Evolutionary conservation across 1,284 basidiomycete species (phyloP), one percentile per base, ranked within the genome.

Genomic region (Ceratobasidium sp.): DNA sequence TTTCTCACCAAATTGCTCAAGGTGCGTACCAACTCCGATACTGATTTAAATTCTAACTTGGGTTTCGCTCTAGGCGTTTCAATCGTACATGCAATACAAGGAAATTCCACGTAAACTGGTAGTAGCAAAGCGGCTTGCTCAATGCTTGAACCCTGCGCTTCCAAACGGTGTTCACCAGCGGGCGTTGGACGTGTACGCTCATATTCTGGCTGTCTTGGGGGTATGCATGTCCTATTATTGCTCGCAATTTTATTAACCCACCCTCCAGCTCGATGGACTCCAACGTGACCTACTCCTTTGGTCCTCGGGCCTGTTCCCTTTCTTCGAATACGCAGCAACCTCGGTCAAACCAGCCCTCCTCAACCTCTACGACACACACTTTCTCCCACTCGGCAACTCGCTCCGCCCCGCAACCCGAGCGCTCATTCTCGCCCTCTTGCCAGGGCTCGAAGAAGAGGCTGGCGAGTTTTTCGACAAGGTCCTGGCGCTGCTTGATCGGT

Each of bases 401-500:
- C 83, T 99, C 17, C 87, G 96, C 22, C 95, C 96, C 5, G 84
- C 94, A 32, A 94, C 93, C 81, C 98, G 96, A 76, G 92, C 96
- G 0, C 90, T 99, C 76, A 93, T 98, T 55, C 84, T 99, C 49
- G 93, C 96, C 0, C 78, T 99, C 20, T 84, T 99, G 4, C 96
- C 97, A 0, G 96, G 95, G 0, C 81, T 98, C 53, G 96, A 98
- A 78, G 96, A 98, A 78, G 96, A 97, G 77, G 94, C 92, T 0
- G 93, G 94, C 1, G 96, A 98, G 78, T 97, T 93, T 80, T 98
- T 98, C 75, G 96, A 99, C 57, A 93, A 93, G 81, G 93, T 96
- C n/a, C 77, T 98, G 31, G 82, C 82, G 31, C 79, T 99, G 5
- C 82, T 99, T 56, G 94, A 95, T 78, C 83, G 86, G 29, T 80